Base-by-base conservation (phyloP, 495 filamentous ascomycete species). In the Pyrenula massariospora region DNA sequence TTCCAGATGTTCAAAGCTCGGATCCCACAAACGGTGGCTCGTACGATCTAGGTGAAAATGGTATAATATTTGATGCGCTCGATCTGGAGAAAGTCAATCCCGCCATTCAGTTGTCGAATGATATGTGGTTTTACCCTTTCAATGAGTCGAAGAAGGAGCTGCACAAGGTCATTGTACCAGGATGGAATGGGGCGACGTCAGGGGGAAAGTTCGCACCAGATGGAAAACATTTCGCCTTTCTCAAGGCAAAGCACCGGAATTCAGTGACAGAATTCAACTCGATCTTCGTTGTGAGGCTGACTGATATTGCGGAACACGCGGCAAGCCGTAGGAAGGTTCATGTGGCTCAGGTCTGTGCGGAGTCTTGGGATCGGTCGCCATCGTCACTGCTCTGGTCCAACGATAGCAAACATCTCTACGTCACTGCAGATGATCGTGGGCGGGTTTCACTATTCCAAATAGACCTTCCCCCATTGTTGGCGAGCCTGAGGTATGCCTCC, bases 311-410 rank as follows among this genome's bases (percentile, higher is more conserved):
- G 2, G 57, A 62, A 5, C 25, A 73, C 12, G 73, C 68, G 0
- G 70, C 63, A 12, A 55, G 69, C 48, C 8, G 15, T 15, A n/a
- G n/a, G n/a, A 15, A 42, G 31, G 31, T 15, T 15, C 15, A 42
- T 15, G 31, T 42, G 5, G 31, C 31, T 42, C 5, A 42, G 15
- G 5, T 15, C 5, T 42, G 31, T 42, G 31, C 31, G 15, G 31
- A 5, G 5, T 42, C 31, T 42, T 76, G 73, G 73, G 73, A 76
- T 51, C 59, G 67, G 0, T 73, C 70, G 22, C 72, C 70, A 0
- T 60, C 63, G 48, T 48, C 60, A 0, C 57, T 70, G 11, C 68
- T 67, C 49, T 76, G 73, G 73, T 59, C 61, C 11, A 55, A 62
- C 11, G 66, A 74, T 55, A 59, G 65, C 2, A 62, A 68, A 51